These are phyloP conservation scores for Syzygium jambos DNA, from an alignment of 345 rosid genomes.

Conservation along the genomic window DNA sequence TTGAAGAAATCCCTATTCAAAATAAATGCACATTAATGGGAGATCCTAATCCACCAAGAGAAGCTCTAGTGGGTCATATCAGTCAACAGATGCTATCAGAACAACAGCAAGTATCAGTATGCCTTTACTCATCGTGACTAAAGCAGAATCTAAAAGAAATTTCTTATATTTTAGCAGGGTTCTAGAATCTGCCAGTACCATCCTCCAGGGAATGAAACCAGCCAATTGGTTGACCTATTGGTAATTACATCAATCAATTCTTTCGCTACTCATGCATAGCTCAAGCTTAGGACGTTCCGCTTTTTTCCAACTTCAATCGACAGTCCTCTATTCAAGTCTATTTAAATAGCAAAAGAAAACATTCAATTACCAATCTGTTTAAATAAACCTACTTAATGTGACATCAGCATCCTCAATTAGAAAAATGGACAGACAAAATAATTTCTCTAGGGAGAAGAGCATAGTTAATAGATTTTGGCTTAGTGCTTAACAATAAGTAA, in stretches of 20 bases:
- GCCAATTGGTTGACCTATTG: not conserved
- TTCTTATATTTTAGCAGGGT: not conserved
- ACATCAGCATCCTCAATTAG: not conserved
- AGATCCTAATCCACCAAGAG: not conserved
- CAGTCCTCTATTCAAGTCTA: not conserved
- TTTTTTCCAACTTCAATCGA: not conserved
- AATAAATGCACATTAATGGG: not conserved
- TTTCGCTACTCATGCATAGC: not conserved
- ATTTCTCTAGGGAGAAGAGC: not conserved
- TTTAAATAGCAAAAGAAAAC: not conserved
- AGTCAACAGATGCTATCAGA: not conserved
- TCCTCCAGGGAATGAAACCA: not conserved
- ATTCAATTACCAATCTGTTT: not conserved
- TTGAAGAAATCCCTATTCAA: slow-evolving; percentile 56
- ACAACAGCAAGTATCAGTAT: not conserved
- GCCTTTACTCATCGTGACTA: not conserved
- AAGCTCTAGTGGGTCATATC: not conserved
- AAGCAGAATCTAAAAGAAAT: not conserved
- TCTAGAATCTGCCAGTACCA: not conserved
- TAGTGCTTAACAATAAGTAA: not conserved
- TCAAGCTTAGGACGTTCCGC: not conserved
- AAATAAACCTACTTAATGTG: not conserved
- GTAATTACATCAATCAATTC: not conserved
- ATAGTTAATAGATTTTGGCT: not conserved
- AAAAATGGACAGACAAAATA: not conserved